Evolutionary conservation across 2,329 filamentous ascomycete genomes (phyloP).

Genomic region (Fusarium sp.): DNA sequence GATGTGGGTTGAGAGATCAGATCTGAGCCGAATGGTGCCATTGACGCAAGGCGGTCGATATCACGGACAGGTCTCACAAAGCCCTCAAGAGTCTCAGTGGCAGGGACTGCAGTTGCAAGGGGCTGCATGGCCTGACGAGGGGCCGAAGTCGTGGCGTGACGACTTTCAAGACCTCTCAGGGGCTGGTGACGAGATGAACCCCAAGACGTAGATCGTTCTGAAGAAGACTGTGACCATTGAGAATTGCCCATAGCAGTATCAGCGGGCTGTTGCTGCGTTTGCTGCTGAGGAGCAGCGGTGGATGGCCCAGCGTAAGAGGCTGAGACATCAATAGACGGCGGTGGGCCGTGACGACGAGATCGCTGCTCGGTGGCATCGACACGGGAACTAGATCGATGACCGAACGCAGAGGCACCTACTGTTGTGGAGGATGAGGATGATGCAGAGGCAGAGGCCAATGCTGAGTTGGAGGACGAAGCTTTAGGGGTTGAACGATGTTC

Average conservation of each 20-base stretch:
- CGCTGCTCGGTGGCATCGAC: slow-evolving; percentile 68
- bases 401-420: slow-evolving; percentile 51
- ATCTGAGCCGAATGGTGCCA: slow-evolving; percentile 76
- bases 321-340: slow-evolving; percentile 72
- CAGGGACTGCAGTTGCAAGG: slow-evolving; percentile 71
- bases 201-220: slow-evolving; percentile 37
- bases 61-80: slow-evolving; percentile 86
- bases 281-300: slow-evolving; percentile 39
- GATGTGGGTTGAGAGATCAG: slow-evolving; percentile 91
- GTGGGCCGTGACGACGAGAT: slow-evolving; percentile 80
- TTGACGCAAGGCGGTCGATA: slow-evolving; percentile 83
- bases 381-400: slow-evolving; percentile 61
- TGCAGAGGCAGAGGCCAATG: slow-evolving; percentile 49
- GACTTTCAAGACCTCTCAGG: slow-evolving; percentile 62
- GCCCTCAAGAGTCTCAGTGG: slow-evolving; percentile 74
- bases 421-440: slow-evolving; percentile 42
- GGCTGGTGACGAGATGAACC: slow-evolving; percentile 58
- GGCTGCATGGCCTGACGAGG: slow-evolving; percentile 66
- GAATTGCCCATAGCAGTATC: slow-evolving; percentile 40
- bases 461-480: slow-evolving; percentile 47
- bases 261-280: slow-evolving; percentile 30
- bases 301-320: slow-evolving; percentile 53
- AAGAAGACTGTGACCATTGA: slow-evolving; percentile 35
- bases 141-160: slow-evolving; percentile 59
- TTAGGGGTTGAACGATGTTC: slow-evolving; percentile 61